These are phyloP conservation scores for Beauveria rudraprayagi DNA, from an alignment of 2,329 filamentous ascomycete species.

Conservation along the genomic window DNA sequence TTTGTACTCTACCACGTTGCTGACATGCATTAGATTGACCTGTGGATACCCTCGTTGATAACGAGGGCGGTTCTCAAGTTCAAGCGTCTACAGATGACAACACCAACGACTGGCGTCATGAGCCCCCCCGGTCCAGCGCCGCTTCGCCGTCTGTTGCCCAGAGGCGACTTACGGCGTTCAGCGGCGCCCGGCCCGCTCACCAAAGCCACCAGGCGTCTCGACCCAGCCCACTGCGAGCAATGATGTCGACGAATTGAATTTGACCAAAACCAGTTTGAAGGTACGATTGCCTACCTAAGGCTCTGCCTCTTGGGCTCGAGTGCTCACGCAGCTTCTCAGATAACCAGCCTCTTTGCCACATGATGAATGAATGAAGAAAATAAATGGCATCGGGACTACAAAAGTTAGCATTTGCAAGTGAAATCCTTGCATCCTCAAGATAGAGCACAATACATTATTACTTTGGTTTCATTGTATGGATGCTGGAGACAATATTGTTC, in stretches of 20 bases:
- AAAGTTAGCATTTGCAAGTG: constrained; percentile 8
- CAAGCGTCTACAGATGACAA: constrained; percentile 36
- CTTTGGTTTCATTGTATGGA: neutral
- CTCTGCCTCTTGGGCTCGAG: neutral
- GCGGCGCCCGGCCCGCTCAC: constrained; percentile 37
- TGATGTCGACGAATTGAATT: constrained; percentile 56
- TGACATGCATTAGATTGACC: constrained; percentile 62
- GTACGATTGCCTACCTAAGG: neutral
- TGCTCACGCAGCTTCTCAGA: constrained; percentile 4
- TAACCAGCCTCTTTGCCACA: constrained; percentile 10
- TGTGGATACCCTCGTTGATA: constrained; percentile 74
- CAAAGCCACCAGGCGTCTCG: constrained; percentile 44
- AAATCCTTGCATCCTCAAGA: constrained; percentile 3
- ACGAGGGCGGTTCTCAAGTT: constrained; percentile 76
- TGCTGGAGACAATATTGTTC: neutral
- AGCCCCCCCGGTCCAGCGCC: constrained; percentile 35
- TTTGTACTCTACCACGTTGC: constrained; percentile 2
- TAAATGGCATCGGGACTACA: constrained; percentile 5
- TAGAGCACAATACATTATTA: constrained; percentile 11
- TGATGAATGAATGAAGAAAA: constrained; percentile 5
- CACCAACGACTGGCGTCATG: constrained; percentile 32
- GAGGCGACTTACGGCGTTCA: constrained; percentile 39
- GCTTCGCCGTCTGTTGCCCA: constrained; percentile 36
- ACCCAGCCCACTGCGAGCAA: constrained; percentile 61
- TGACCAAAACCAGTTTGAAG: constrained; percentile 15